Evolutionary conservation across 768 basidiomycete species (phyloP).

Genomic region (Fomitopsis pulvina): DNA sequence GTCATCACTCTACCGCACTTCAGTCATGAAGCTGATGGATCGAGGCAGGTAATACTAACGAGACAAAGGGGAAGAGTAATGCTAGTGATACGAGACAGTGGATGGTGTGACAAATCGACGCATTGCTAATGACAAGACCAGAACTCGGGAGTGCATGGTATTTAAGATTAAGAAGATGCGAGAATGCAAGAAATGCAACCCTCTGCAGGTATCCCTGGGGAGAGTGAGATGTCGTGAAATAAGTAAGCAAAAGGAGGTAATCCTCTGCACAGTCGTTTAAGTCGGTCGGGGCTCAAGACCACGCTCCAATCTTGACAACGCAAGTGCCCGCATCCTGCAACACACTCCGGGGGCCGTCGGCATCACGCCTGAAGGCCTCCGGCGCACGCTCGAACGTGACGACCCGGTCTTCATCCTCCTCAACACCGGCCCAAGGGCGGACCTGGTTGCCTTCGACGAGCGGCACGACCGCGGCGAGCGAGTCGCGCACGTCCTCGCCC

Average conservation of each 20-base stretch:
- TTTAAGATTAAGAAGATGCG: neutral
- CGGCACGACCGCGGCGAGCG: slow-evolving; percentile 33
- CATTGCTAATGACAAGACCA: neutral
- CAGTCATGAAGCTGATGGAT: neutral
- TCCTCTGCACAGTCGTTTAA: neutral
- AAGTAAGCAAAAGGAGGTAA: neutral
- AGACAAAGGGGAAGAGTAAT: neutral
- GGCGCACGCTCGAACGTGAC: slow-evolving; percentile 51
- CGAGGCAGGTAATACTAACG: too few relatives aligned
- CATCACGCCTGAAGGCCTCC: slow-evolving; percentile 35
- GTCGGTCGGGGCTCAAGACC: neutral
- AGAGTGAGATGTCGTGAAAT: neutral
- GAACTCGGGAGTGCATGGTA: neutral
- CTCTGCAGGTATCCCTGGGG: neutral
- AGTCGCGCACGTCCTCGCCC: slow-evolving; percentile 63
- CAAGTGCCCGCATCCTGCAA: slow-evolving; percentile 28
- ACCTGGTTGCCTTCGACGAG: slow-evolving; percentile 34
- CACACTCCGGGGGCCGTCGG: slow-evolving; percentile 17
- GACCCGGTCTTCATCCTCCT: slow-evolving; percentile 29
- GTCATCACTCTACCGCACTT: neutral
- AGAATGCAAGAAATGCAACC: neutral
- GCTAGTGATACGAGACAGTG: neutral
- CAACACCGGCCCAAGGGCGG: slow-evolving; percentile 35
- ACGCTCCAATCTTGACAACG: slow-evolving; percentile 24
- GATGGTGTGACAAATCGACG: neutral